A percentile compares a stretch with the other conserved stretches of the same genome.
phyloP scores from a whole-genome alignment of 768 basidiomycete species.

The Trametes punicea region DNA sequence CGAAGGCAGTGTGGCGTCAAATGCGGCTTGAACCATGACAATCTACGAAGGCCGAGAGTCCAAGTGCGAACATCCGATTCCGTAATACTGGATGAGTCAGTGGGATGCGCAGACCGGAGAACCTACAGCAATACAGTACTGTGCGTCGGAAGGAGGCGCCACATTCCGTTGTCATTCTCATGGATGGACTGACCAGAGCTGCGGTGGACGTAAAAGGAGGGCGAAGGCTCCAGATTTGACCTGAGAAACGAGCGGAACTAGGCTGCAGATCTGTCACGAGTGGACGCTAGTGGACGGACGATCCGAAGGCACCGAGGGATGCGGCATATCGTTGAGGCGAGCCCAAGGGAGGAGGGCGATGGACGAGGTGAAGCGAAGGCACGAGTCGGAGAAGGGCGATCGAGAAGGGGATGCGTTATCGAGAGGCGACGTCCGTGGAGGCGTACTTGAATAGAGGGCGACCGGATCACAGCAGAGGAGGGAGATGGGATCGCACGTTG shows the following conservation, averaged over 20 bases:
- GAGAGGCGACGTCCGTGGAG: no score
- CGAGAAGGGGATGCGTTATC: slow-evolving; percentile 10
- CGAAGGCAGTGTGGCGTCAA: no score
- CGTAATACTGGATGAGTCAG: no score
- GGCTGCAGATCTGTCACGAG: background rate
- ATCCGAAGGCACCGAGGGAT: background rate
- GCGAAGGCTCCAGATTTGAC: background rate
- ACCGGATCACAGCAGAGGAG: background rate
- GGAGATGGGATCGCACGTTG: slow-evolving; percentile 17
- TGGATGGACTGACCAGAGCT: no score
- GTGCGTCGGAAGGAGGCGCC: no score
- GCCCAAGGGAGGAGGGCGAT: background rate
- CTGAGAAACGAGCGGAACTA: background rate
- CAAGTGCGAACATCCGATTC: no score
- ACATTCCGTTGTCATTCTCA: no score
- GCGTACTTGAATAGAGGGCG: no score
- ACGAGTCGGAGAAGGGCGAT: background rate
- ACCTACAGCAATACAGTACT: no score
- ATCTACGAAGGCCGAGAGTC: no score
- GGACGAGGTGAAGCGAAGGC: background rate
- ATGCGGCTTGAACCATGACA: no score
- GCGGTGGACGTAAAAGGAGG: background rate
- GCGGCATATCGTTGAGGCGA: background rate
- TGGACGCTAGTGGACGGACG: background rate
- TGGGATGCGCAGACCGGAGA: no score